Base-by-base conservation (phyloP, 176 grass and related monocot species). In the Musa schizocarpa region DNA sequence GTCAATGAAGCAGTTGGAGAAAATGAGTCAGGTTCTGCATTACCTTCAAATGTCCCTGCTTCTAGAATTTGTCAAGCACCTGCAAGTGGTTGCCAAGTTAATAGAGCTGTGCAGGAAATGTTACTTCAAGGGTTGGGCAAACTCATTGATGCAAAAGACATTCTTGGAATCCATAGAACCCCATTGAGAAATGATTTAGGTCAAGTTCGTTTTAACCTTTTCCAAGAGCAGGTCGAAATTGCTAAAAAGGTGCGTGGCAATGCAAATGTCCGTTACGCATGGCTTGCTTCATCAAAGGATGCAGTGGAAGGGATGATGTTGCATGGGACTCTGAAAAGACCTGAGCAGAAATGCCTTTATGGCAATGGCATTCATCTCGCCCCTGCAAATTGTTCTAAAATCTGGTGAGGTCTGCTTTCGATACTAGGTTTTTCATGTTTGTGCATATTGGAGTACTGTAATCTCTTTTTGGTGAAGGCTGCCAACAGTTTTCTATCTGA, bases 251-350 rank as follows among this genome's bases (percentile, higher is more conserved):
- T 23, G 49, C 83, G 84, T 80, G 90, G 86, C 65, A 93, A 82
- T 51, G 89, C 93, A 61, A 97, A 97, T 82, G 86, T 97, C 49
- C 88, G 88, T 75, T 97, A 97, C 77, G 90, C 90, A 20, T 97
- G 93, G 93, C 83, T 93, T 75, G 49, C 93, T 80, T 93, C 86
- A 76, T 85, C 93, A n/a, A 97, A 87, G 86, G 74, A 68, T 27
- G 53, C 65, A 9, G 77, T 93, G 76, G 79, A 93, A 72, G 85
- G 82, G 71, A 88, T 97, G 93, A 92, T 92, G 86, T 61, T 79
- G 76, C 81, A 55, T 71, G 82, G 86, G 5, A 50, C 79, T 55
- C 79, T 93, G 71, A 64, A 71, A 58, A 97, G 80, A 77, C 80
- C 87, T 72, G 19, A 56, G 19, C 85, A 74, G 52, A 78, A 76